These are phyloP conservation scores for Fusarium austroafricanum DNA, from an alignment of 2,329 filamentous ascomycete species.

Conservation along the genomic window DNA sequence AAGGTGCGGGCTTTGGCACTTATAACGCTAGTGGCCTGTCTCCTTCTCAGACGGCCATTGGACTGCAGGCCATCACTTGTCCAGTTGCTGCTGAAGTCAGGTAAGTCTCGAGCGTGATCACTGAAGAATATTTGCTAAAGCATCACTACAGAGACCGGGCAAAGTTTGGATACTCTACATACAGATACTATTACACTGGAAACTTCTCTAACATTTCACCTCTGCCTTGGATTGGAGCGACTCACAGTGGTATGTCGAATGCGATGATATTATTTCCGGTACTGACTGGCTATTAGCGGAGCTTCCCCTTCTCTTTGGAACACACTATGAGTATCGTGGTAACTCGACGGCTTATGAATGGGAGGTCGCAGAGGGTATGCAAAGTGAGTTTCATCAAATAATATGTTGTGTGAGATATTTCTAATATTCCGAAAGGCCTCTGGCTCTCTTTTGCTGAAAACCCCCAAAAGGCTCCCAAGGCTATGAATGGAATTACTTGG, in stretches of 20 bases:
- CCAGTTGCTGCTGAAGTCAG: slow-evolving; percentile 18
- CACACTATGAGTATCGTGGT: slow-evolving; percentile 14
- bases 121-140: fast-evolving
- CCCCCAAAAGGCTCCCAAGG: background rate
- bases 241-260: background rate
- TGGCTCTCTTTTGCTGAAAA: slow-evolving; percentile 13
- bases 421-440: background rate
- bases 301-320: slow-evolving; percentile 12
- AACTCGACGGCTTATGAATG: slow-evolving; percentile 20
- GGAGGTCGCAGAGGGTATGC: slow-evolving; percentile 13
- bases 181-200: slow-evolving; percentile 19
- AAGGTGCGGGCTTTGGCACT: slow-evolving; percentile 22
- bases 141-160: fast-evolving
- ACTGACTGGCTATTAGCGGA: background rate
- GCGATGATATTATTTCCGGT: fast-evolving
- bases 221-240: slow-evolving; percentile 11
- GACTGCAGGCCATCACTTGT: slow-evolving; percentile 2
- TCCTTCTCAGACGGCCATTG: slow-evolving; percentile 3
- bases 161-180: slow-evolving; percentile 14
- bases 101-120: fast-evolving
- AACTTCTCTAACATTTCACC: slow-evolving; percentile 22
- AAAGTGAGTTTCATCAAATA: background rate
- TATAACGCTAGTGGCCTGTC: background rate
- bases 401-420: fast-evolving
- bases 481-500: slow-evolving; percentile 8